Conservation (phyloP, 164 flowering plant species). For the Vitis amurensis region DNA sequence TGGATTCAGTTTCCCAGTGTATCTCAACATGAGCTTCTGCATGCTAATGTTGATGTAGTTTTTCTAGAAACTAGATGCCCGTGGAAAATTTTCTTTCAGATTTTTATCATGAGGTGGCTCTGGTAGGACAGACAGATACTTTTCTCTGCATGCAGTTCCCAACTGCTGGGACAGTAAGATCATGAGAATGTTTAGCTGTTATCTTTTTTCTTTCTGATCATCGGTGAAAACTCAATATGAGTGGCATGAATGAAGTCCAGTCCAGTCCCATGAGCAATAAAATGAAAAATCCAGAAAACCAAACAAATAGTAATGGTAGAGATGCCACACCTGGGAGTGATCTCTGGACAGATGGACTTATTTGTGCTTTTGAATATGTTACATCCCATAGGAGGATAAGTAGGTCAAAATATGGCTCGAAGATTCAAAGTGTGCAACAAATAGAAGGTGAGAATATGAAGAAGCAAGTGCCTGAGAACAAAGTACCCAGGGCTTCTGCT, state of each 20-base stretch:
- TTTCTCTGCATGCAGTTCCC: neutral
- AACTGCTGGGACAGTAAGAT: neutral
- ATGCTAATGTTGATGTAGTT: neutral
- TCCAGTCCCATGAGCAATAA: slow-evolving; percentile 5
- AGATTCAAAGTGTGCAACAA: slow-evolving; percentile 15
- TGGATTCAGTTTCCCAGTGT: neutral
- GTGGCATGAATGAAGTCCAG: slow-evolving; percentile 2
- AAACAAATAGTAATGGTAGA: slow-evolving; percentile 25
- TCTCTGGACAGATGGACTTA: slow-evolving; percentile 91
- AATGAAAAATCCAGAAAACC: slow-evolving; percentile 41
- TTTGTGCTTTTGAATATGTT: slow-evolving; percentile 88
- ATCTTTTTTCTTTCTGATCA: neutral
- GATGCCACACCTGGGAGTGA: slow-evolving; percentile 54
- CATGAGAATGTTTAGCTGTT: slow-evolving; percentile 4
- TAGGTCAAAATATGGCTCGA: slow-evolving; percentile 32
- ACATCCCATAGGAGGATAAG: slow-evolving; percentile 32
- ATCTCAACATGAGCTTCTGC: neutral
- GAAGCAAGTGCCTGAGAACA: slow-evolving; percentile 17
- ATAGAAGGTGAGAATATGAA: slow-evolving; percentile 18
- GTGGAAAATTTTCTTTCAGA: neutral
- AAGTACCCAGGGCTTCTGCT: slow-evolving; percentile 17
- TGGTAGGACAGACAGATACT: neutral
- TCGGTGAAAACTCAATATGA: slow-evolving; percentile 7
- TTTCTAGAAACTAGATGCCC: neutral
- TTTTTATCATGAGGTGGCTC: neutral